Base-by-base conservation (phyloP, 805 yeast species). In the Phaffomyces opuntiae region DNA sequence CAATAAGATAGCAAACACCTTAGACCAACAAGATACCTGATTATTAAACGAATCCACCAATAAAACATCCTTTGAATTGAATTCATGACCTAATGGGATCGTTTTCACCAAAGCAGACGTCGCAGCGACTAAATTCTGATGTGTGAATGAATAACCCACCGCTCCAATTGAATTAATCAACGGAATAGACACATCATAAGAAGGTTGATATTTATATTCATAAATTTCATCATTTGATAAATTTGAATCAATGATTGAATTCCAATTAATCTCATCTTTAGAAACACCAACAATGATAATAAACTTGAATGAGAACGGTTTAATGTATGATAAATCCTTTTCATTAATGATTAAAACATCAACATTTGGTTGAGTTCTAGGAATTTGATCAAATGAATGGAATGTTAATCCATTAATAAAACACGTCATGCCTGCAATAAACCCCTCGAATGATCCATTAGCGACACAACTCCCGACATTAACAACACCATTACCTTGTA, bases 71-170 rank as follows among this genome's bases (percentile, higher is more conserved):
- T 52, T 47, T 14, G 49, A 32, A 29, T 56, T 55, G 26, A 72
- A 40, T 41, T 70, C 75, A 36, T 70, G 63, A 11, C 60, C 67
- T 9, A 64, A 39, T 14, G 73, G 69, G 13, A 66, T 57, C 0
- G 57, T 52, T 35, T 60, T 66, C 5, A 70, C 64, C 24, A 74
- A 65, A 1, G 83, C 68, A 3, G 85, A 78, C 32, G 74, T 62
- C 7, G 79, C 68, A 50, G 81, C 73, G 5, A 78, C 73, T 36
- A 79, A 58, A 50, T 77, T 75, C 47, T 72, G 64, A 46, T 78
- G 82, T 5, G 78, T 71, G 53, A 73, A 78, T 12, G 64, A 53
- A 2, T 65, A 61, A 1, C 65, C 54, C 11, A 53, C 52, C 14
- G 56, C 53, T 24, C 63, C 49, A 13, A 62, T 38, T 11, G 72